Evolutionary conservation across 176 grass and related monocot species (phyloP).

Genomic region (Bolboschoenus planiculmis): DNA sequence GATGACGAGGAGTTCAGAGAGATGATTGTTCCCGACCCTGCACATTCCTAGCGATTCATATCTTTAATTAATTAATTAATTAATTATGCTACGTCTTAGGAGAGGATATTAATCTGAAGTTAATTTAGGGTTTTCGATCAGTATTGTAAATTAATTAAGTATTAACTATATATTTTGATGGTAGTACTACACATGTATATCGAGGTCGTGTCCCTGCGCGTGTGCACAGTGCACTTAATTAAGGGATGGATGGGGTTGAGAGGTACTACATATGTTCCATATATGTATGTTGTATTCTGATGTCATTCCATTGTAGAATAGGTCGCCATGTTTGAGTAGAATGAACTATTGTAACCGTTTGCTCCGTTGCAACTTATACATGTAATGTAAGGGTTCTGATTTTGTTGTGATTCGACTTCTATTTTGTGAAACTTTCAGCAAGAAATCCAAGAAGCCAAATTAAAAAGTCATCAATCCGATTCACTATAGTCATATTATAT

Average conservation of each 20-base stretch:
- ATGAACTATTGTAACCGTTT: background rate
- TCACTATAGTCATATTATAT: background rate
- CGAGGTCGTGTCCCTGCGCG: background rate
- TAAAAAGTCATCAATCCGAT: background rate
- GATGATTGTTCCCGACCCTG: conserved; percentile 37
- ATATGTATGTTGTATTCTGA: background rate
- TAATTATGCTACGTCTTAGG: background rate
- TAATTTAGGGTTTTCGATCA: conserved; percentile 1
- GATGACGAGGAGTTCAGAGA: conserved; percentile 66
- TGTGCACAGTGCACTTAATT: background rate
- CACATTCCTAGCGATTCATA: conserved; percentile 26
- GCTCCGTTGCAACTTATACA: background rate
- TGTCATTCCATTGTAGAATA: background rate
- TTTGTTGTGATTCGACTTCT: background rate
- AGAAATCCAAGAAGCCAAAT: too few species aligned
- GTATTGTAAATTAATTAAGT: conserved; percentile 14
- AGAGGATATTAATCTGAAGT: background rate
- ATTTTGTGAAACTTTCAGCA: too few species aligned
- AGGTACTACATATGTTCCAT: too few species aligned
- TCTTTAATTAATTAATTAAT: background rate
- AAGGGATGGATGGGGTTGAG: background rate
- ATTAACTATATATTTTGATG: background rate
- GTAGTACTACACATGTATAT: background rate
- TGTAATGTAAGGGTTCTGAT: background rate
- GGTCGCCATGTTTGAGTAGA: conserved; percentile 5